These are phyloP conservation scores for Boeremia lycopersici DNA, from an alignment of 2,329 filamentous ascomycete genomes.

Conservation along the genomic window DNA sequence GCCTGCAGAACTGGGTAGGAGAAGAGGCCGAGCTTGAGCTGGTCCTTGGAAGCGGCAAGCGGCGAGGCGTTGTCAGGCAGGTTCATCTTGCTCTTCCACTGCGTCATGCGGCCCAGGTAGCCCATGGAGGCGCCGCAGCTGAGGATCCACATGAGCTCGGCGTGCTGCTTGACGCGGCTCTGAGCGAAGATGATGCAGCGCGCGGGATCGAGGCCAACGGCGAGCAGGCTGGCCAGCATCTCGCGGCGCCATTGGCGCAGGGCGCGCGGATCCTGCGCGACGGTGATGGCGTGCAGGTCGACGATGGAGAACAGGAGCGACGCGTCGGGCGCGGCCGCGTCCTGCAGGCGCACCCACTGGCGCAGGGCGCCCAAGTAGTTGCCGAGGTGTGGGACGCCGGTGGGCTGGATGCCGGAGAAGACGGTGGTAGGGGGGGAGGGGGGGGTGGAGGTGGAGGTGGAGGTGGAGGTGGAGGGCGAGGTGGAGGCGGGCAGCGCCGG, in stretches of 20 bases:
- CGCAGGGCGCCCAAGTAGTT: constrained; percentile 92
- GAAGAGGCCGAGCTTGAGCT: constrained; percentile 86
- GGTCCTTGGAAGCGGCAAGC: constrained; percentile 57
- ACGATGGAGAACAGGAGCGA: constrained; percentile 85
- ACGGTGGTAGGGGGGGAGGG: constrained; percentile 52
- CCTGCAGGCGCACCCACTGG: constrained; percentile 83
- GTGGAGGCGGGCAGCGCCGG: neutral
- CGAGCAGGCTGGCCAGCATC: constrained; percentile 78
- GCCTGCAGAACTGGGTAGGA: constrained; percentile 96
- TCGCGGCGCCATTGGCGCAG: constrained; percentile 72
- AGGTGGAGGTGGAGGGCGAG: neutral
- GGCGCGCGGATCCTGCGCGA: constrained; percentile 64
- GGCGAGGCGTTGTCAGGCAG: constrained; percentile 64
- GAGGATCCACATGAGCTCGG: constrained; percentile 96
- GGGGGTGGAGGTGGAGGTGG: neutral
- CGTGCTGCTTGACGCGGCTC: constrained; percentile 75
- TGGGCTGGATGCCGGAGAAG: constrained; percentile 97
- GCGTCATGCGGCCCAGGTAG: constrained; percentile 97
- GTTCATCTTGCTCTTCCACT: constrained; percentile 90
- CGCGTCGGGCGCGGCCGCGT: constrained; percentile 61
- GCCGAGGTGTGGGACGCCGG: constrained; percentile 88
- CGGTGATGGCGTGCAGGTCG: constrained; percentile 91
- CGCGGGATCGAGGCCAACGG: constrained; percentile 81
- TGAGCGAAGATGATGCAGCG: constrained; percentile 82
- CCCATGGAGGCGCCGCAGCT: constrained; percentile 91